A percentile compares a stretch with the other conserved stretches of the same genome.
phyloP scores from a whole-genome alignment of 164 flowering plant species.

The Taxillus chinensis region DNA sequence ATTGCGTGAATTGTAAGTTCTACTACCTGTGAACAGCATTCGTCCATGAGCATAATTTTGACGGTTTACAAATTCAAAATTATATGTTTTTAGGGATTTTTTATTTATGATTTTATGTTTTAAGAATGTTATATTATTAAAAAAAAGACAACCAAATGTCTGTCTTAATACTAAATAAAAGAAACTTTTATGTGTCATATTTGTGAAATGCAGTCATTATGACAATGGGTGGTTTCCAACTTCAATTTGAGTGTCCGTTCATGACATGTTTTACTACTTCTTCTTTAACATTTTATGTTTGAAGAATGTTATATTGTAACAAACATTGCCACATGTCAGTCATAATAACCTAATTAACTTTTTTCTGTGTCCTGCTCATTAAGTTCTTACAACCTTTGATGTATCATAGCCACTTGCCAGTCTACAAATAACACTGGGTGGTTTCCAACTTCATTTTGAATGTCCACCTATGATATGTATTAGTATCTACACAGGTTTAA shows the following conservation, averaged over 20 bases:
- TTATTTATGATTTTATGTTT: not conserved
- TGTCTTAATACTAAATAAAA: no score
- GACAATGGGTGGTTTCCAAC: not conserved
- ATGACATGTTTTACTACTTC: not conserved
- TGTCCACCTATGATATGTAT: not conserved
- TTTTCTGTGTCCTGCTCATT: no score
- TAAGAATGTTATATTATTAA: not conserved
- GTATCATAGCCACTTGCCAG: no score
- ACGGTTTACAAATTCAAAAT: not conserved
- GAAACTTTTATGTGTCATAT: no score
- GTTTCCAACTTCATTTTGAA: not conserved
- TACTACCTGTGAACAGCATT: constrained; percentile 1
- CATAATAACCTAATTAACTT: no score
- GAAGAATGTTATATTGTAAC: no score
- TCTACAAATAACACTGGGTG: not conserved
- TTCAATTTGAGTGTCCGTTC: not conserved
- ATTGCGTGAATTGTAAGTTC: constrained; percentile 66
- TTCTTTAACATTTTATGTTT: not conserved
- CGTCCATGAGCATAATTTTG: not conserved
- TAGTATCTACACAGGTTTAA: not conserved
- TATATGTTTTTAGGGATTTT: not conserved
- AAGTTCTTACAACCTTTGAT: no score
- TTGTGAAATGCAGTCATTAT: not conserved
- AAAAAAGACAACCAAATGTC: not conserved
- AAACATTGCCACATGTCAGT: no score